phyloP scores from a whole-genome alignment of 305 asterid genomes.

The Galium porrigens region DNA sequence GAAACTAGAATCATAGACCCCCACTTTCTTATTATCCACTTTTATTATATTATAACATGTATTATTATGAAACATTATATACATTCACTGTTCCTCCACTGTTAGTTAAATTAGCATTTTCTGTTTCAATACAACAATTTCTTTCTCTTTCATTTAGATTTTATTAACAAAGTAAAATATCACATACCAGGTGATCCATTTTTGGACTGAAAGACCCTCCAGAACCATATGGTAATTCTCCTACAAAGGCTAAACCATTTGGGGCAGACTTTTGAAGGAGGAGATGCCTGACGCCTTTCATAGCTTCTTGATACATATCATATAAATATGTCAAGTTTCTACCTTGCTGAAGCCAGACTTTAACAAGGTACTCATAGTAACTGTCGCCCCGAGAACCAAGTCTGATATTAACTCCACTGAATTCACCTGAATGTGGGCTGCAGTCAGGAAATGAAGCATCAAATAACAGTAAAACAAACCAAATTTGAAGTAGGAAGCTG shows the following conservation, averaged over 20 bases:
- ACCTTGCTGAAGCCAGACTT: slow-evolving; percentile 83
- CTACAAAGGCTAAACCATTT: slow-evolving; percentile 73
- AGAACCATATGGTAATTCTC: slow-evolving; percentile 77
- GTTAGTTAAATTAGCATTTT: neutral
- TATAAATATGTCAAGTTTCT: slow-evolving; percentile 56
- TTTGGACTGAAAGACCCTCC: slow-evolving; percentile 69
- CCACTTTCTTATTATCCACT: neutral
- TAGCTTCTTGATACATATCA: slow-evolving; percentile 68
- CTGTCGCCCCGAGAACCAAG: slow-evolving; percentile 98
- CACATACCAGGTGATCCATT: slow-evolving; percentile 92
- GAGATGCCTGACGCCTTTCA: slow-evolving; percentile 76
- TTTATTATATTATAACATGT: neutral
- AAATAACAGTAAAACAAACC: slow-evolving; percentile 12
- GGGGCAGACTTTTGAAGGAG: slow-evolving; percentile 73
- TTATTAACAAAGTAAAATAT: neutral
- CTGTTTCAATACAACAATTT: neutral
- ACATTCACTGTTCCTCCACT: neutral
- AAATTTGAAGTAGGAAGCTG: neutral
- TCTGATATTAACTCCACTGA: slow-evolving; percentile 83
- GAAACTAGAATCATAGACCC: neutral
- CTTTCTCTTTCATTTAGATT: neutral
- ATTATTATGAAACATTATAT: neutral
- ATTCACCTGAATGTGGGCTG: slow-evolving; percentile 81
- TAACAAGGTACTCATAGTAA: slow-evolving; percentile 85
- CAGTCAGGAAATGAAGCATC: slow-evolving; percentile 24